Evolutionary conservation across 805 yeast genomes (phyloP).

Genomic region (Helenozyma rhizophorensis): DNA sequence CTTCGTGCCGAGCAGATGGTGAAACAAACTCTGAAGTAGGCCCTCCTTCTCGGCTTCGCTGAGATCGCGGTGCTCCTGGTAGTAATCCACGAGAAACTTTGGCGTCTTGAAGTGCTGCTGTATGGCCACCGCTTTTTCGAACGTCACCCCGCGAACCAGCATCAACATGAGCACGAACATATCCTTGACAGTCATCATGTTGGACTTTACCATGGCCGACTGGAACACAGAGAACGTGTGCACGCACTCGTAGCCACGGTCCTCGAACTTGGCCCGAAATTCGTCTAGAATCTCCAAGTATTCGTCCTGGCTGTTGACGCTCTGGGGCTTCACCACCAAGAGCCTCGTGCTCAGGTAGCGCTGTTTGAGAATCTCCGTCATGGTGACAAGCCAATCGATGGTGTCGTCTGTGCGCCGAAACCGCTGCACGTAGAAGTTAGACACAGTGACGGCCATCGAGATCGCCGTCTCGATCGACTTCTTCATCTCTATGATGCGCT

Average conservation of each 20-base stretch:
- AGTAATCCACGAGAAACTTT: conserved; percentile 48
- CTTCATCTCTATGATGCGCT: conserved; percentile 36
- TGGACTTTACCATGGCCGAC: conserved; percentile 63
- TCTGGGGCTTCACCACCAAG: conserved; percentile 49
- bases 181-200: conserved; percentile 68
- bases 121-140: conserved; percentile 79
- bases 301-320: conserved; percentile 47
- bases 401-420: conserved; percentile 76
- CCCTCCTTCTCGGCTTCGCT: conserved; percentile 25
- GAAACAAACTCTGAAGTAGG: conserved; percentile 25
- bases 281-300: conserved; percentile 37
- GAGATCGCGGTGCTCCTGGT: conserved; percentile 19
- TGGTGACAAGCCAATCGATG: conserved; percentile 48
- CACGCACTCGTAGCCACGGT: conserved; percentile 30
- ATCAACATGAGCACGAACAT: conserved; percentile 71
- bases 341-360: conserved; percentile 36
- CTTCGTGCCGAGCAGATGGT: conserved; percentile 45
- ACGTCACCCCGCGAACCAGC: conserved; percentile 74
- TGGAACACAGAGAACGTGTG: conserved; percentile 46
- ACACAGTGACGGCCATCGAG: conserved; percentile 60
- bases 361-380: conserved; percentile 42
- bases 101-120: conserved; percentile 76
- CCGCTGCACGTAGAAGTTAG: conserved; percentile 62
- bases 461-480: conserved; percentile 76
- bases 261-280: conserved; percentile 45